Evolutionary conservation across 805 yeast species (phyloP).

Genomic region (Ogataea dorogensis): DNA sequence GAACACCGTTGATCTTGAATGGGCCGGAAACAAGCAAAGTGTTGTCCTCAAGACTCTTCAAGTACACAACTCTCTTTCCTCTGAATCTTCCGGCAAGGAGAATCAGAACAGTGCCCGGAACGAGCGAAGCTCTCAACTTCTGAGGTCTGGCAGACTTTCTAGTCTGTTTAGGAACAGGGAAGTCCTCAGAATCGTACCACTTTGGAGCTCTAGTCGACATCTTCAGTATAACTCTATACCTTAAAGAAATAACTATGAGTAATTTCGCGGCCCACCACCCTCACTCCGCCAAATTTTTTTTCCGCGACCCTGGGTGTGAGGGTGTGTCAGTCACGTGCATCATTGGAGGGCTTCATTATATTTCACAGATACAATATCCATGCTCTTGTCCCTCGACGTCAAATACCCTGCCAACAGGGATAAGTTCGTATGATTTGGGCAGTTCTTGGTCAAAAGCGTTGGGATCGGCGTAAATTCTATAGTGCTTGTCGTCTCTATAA

Average conservation of each 20-base stretch:
- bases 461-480: conserved; percentile 25
- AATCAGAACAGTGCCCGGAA: conserved; percentile 56
- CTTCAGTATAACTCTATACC: conserved; percentile 20
- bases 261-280: conserved; percentile 13
- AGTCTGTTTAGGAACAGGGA: conserved; percentile 80
- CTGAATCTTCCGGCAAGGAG: conserved; percentile 99
- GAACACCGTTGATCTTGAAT: conserved; percentile 99
- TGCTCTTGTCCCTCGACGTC: conserved; percentile 7
- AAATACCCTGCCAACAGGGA: conserved; percentile 22
- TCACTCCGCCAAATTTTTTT: conserved; percentile 17
- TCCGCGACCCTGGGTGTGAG: conserved; percentile 14
- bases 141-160: conserved; percentile 93
- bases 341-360: conserved; percentile 2
- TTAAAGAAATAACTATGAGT: conserved; percentile 13
- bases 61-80: conserved; percentile 99
- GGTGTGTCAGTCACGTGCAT: conserved; percentile 14
- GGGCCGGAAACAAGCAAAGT: conserved; percentile 97
- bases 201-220: conserved; percentile 60
- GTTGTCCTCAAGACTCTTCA: conserved; percentile 96
- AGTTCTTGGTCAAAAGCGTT: neutral
- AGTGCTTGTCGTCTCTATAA: conserved; percentile 27
- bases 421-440: conserved; percentile 24
- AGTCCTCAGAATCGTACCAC: conserved; percentile 94
- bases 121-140: conserved; percentile 77
- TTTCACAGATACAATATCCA: conserved; percentile 16